Evolutionary conservation across 2,329 filamentous ascomycete genomes (phyloP).

Genomic region (Aspergillus oerlinghausenensis): DNA sequence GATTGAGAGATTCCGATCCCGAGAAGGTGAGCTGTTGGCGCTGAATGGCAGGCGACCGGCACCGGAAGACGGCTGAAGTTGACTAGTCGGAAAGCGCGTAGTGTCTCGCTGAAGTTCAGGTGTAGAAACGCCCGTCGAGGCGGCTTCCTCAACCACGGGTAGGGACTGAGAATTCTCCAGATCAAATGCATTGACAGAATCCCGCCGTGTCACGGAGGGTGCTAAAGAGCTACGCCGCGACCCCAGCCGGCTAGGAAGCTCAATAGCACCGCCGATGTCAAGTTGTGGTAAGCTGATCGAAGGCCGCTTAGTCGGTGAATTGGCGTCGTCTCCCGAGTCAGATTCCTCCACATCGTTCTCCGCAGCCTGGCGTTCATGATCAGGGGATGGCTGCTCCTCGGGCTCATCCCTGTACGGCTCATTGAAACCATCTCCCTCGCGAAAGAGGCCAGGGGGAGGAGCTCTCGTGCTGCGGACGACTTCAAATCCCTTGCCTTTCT

Average conservation of each 20-base stretch:
- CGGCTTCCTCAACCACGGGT: conserved; percentile 17
- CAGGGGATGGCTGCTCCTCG: conserved; percentile 23
- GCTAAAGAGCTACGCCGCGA: conserved; percentile 54
- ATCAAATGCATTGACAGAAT: conserved; percentile 12
- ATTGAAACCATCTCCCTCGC: conserved; percentile 54
- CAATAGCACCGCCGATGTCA: conserved; percentile 56
- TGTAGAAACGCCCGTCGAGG: conserved; percentile 5
- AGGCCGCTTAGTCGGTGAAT: conserved; percentile 20
- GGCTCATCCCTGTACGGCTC: conserved; percentile 60
- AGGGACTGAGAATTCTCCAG: conserved; percentile 12
- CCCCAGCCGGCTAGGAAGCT: conserved; percentile 59
- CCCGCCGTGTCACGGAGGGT: conserved; percentile 47
- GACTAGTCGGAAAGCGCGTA: conserved; percentile 10
- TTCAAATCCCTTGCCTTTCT: conserved; percentile 94
- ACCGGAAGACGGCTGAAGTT: conserved; percentile 24
- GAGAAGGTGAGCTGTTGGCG: conserved; percentile 32
- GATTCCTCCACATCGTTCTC: conserved; percentile 20
- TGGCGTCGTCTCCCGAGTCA: conserved; percentile 23
- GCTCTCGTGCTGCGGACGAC: conserved; percentile 87
- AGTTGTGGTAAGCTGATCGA: conserved; percentile 56
- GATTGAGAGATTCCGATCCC: conserved; percentile 33
- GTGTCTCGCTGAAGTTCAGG: conserved; percentile 10
- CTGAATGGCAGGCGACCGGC: conserved; percentile 42
- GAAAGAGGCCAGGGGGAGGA: conserved; percentile 66
- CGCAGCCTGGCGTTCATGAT: conserved; percentile 23